A percentile compares a stretch with the other conserved stretches of the same genome.
These are phyloP conservation scores for Dactylis glomerata DNA, from an alignment of 176 grass and related monocot species.

Conservation along the genomic window DNA sequence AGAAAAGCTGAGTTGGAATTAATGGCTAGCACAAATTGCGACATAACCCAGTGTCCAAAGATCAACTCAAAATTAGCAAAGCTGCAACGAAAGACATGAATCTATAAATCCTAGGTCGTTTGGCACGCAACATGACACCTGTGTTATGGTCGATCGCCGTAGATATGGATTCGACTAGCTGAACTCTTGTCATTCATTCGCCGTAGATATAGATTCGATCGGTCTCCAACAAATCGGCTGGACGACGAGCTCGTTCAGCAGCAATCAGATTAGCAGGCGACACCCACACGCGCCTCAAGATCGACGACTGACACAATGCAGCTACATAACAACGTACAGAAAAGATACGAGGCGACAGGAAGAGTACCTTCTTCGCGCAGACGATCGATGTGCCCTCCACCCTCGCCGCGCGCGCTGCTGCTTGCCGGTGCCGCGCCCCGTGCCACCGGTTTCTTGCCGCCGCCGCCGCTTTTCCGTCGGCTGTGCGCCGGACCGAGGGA, in stretches of 20 bases:
- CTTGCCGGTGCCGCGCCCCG: not conserved
- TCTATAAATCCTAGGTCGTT: too few relatives aligned
- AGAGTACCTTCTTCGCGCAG: not conserved
- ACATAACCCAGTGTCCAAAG: too few relatives aligned
- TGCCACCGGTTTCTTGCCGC: not conserved
- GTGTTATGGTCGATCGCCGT: too few relatives aligned
- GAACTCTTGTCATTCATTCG: not conserved
- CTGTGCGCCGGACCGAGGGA: not conserved
- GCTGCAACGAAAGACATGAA: too few relatives aligned
- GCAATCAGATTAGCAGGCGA: not conserved
- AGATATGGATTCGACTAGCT: not conserved
- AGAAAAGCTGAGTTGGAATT: too few relatives aligned
- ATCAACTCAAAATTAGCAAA: too few relatives aligned
- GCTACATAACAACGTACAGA: not conserved
- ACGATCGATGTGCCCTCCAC: not conserved
- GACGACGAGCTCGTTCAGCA: not conserved
- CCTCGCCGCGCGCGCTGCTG: not conserved
- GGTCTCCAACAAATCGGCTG: not conserved
- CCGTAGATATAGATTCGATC: not conserved
- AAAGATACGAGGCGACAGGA: not conserved
- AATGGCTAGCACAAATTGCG: too few relatives aligned
- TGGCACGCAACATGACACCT: too few relatives aligned
- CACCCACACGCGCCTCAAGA: not conserved
- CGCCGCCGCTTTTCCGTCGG: not conserved
- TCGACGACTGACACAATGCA: not conserved